phyloP scores from a whole-genome alignment of 768 basidiomycete genomes.

The Phlebiopsis gigantea region DNA sequence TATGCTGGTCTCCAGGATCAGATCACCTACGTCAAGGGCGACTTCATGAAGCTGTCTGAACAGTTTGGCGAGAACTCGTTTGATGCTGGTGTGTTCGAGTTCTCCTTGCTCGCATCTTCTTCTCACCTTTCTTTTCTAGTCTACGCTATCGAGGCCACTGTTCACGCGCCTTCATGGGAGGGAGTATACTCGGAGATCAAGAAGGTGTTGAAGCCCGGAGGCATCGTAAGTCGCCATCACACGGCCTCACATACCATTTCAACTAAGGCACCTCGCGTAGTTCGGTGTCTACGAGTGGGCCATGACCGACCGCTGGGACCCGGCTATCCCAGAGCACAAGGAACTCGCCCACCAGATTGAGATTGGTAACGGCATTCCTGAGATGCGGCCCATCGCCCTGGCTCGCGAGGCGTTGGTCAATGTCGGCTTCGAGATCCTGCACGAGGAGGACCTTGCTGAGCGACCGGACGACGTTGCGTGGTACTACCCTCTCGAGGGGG shows the following conservation, averaged over 20 bases:
- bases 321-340: conserved; percentile 82
- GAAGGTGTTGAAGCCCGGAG: conserved; percentile 94
- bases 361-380: conserved; percentile 94
- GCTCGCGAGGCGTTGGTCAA: conserved; percentile 72
- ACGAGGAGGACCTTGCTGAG: conserved; percentile 93
- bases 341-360: conserved; percentile 88
- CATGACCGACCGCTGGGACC: conserved; percentile 95
- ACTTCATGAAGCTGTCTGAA: conserved; percentile 93
- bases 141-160: conserved; percentile 97
- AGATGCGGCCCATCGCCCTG: conserved; percentile 77
- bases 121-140: conserved; percentile 38
- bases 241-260: neutral
- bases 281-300: conserved; percentile 99
- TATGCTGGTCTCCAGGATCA: conserved; percentile 69
- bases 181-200: conserved; percentile 92
- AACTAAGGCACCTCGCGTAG: conserved; percentile 31
- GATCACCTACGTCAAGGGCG: conserved; percentile 83
- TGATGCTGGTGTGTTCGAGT: conserved; percentile 70
- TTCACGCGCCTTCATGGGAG: conserved; percentile 93
- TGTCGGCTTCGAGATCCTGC: conserved; percentile 84
- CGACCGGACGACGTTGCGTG: conserved; percentile 74
- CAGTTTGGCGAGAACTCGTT: conserved; percentile 91
- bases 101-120: neutral
- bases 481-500: conserved; percentile 98
- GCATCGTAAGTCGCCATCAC: conserved; percentile 57